Evolutionary conservation across 2,329 filamentous ascomycete species (phyloP), one percentile per base, ranked within the genome.

Genomic region (Exophiala dermatitidis): DNA sequence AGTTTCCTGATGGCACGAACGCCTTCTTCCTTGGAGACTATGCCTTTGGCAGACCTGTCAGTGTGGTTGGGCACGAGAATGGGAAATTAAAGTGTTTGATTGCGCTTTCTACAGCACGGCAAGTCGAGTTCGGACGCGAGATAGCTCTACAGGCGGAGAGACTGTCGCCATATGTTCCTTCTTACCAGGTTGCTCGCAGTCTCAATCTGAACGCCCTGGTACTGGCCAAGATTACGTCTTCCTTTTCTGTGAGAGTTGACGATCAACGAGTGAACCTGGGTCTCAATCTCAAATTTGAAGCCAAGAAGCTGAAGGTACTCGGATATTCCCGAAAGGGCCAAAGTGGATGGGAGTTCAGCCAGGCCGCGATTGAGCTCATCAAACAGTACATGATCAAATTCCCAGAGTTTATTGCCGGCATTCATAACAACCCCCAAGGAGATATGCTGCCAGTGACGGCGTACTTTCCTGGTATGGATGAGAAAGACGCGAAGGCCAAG

Each of bases 241-340:
- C 91, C 0, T 97, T 95, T 69, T 86, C 85, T 50, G 87, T 98
- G 53, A 82, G 82, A 12, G 82, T 91, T 3, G 88, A 88, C 53
- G 89, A 87, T 29, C 76, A 90, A 54, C 86, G 88, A 63, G 78
- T 95, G 58, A 98, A 98, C 64, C 75, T 98, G 28, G 93, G 93
- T 0, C 77, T 98, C 57, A 98, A 98, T 65, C 78, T 98, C 61
- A 98, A 98, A 69, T 98, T 98, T 56, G 93, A 98, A 68, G 88
- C 83, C 2, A 91, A 88, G 72, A 95, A 96, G 71, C 79, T 90
- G 63, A 98, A 98, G 73, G 93, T 98, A 4, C 74, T 98, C 32
- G 93, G 93, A 0, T 98, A 96, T 70, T 95, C 91, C 28, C 86
- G 90, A 63, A 93, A 93, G 66, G 84, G 84, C 3, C 77, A 82